Conservation (phyloP, 2,329 filamentous ascomycete species). For the Dryadomyces quercus-mongolicae region DNA sequence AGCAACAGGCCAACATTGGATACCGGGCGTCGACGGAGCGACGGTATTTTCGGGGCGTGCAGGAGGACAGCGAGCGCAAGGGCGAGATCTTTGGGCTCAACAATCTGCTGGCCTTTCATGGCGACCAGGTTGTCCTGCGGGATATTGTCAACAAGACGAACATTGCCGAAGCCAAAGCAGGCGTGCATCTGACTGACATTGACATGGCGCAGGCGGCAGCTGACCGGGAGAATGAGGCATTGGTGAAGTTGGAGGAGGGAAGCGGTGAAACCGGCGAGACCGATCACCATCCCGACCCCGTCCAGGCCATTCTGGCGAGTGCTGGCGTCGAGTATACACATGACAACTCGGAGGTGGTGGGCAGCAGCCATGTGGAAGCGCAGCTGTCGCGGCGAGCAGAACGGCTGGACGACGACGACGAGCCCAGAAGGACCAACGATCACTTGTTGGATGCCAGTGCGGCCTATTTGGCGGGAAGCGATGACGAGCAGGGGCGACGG, state of each 20-base stretch:
- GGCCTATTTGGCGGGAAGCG: slow-evolving; percentile 11
- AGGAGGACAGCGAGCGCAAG: slow-evolving; percentile 68
- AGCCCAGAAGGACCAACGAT: slow-evolving; percentile 22
- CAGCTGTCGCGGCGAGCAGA: slow-evolving; percentile 68
- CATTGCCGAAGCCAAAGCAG: slow-evolving; percentile 81
- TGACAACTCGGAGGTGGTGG: slow-evolving; percentile 90
- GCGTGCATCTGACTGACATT: slow-evolving; percentile 67
- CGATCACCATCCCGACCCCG: slow-evolving; percentile 50
- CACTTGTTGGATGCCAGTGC: slow-evolving; percentile 31
- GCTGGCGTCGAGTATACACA: slow-evolving; percentile 93
- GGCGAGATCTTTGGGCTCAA: slow-evolving; percentile 87
- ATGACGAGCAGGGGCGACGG: background rate
- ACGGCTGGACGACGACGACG: slow-evolving; percentile 33
- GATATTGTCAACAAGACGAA: slow-evolving; percentile 99
- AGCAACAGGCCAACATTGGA: slow-evolving; percentile 95
- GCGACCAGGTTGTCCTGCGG: slow-evolving; percentile 68
- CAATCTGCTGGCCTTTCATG: slow-evolving; percentile 77
- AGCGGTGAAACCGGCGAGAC: slow-evolving; percentile 20
- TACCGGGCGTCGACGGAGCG: slow-evolving; percentile 88
- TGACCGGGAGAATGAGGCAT: slow-evolving; percentile 32
- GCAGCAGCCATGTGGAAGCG: slow-evolving; percentile 83
- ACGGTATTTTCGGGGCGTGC: slow-evolving; percentile 89
- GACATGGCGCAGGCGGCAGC: slow-evolving; percentile 52
- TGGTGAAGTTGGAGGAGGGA: slow-evolving; percentile 31
- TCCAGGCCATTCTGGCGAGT: slow-evolving; percentile 78